Evolutionary conservation across 1,139 yeast species (phyloP).

Genomic region (Taphrina communis): DNA sequence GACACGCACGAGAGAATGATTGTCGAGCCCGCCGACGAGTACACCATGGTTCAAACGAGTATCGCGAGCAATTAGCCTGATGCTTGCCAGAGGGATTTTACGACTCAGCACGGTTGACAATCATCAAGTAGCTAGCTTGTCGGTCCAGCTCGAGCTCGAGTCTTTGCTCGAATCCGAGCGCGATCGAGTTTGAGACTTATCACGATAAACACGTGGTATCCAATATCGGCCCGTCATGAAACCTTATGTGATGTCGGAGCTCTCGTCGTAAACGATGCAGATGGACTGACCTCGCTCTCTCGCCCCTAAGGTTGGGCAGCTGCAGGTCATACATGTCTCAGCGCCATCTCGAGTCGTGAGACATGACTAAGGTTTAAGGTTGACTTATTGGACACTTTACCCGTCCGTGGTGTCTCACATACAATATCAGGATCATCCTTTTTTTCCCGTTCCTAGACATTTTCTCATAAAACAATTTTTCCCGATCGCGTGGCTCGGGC

Average conservation of each 20-base stretch:
- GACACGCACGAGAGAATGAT: conserved; percentile 57
- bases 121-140: no score
- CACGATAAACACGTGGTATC: not conserved
- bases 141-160: not conserved
- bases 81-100: no score
- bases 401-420: not conserved
- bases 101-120: no score
- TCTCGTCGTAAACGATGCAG: not conserved
- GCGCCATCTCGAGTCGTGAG: not conserved
- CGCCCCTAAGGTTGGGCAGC: no score
- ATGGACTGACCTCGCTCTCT: no score
- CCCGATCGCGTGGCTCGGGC: no score
- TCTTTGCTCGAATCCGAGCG: not conserved
- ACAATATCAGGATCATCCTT: no score
- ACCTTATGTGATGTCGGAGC: not conserved
- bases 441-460: no score
- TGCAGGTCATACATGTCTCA: not conserved
- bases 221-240: not conserved
- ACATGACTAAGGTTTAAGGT: not conserved
- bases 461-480: no score
- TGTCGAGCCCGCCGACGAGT: conserved; percentile 25
- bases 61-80: no score
- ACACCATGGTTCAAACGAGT: conserved; percentile 13
- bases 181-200: not conserved
- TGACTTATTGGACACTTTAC: not conserved